Conservation (phyloP, 2,329 filamentous ascomycete genomes). For the Hypoxylon sp. region DNA sequence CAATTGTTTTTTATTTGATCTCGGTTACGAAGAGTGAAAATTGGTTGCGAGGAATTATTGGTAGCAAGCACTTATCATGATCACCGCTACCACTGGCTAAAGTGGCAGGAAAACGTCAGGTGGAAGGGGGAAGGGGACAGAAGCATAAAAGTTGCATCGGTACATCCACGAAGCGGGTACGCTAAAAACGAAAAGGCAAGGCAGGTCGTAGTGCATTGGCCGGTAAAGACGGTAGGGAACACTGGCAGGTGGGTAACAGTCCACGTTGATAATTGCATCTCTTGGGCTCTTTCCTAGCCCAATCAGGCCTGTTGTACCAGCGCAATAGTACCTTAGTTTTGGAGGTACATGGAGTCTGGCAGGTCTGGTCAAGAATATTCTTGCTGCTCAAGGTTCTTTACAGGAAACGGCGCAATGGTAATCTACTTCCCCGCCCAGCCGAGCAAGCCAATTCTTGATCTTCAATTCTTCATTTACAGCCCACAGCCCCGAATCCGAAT, state of each 20-base stretch:
- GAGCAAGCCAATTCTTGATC: conserved; percentile 33
- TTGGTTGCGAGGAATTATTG: conserved; percentile 22
- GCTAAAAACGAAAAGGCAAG: conserved; percentile 28
- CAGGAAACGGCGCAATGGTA: conserved; percentile 32
- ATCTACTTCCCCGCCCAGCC: conserved; percentile 32
- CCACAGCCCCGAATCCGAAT: conserved; percentile 33
- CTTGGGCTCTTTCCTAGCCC: conserved; percentile 22
- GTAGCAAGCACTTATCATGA: conserved; percentile 24
- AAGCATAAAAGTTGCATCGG: conserved; percentile 30
- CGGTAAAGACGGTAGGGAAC: neutral
- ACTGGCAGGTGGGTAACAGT: conserved; percentile 26
- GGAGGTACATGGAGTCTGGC: too few species aligned
- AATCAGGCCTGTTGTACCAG: too few species aligned
- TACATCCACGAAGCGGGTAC: conserved; percentile 33
- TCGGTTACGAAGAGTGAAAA: neutral
- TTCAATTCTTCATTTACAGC: conserved; percentile 36
- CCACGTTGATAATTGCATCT: conserved; percentile 34
- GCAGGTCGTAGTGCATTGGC: conserved; percentile 8
- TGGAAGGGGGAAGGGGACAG: conserved; percentile 23
- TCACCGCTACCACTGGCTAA: conserved; percentile 32
- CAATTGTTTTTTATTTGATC: neutral
- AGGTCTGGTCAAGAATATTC: conserved; percentile 21
- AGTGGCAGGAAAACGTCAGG: conserved; percentile 27
- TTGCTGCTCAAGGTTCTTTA: conserved; percentile 15
- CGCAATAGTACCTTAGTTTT: too few species aligned